Base-by-base conservation (phyloP, 139 green algal genomes). In the Chlorella sp. region DNA sequence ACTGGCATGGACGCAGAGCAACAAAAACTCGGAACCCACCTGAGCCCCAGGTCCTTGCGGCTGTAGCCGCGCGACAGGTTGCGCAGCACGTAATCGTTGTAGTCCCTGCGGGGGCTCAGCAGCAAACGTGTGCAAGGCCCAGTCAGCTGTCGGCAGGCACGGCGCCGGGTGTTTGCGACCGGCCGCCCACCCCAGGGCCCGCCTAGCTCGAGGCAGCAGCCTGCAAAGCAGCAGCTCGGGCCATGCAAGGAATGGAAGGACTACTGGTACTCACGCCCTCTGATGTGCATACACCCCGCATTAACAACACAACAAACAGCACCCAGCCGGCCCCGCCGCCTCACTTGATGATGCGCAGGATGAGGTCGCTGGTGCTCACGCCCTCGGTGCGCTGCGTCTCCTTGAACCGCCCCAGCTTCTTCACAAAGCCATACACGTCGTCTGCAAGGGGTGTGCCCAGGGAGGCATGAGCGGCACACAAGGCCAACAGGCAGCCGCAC, bases 71-170 rank as follows among this genome's bases (percentile, higher is more conserved):
- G 88, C 30, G 80, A 87, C 46, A 98, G 90, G 88, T 98, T 98
- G 80, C 95, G 92, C 89, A 98, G 87, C 74, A 98, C 94, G 77
- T 97, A 98, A 41, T 97, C 92, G 79, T 98, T 98, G 90, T 98
- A 98, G 87, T 98, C 87, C 46, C 79, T 86, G 81, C 13, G 17
- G 17, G 56, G 51, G 28, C 17, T 16, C 56, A 76, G 16, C 30
- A 54, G 19, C 56, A 54, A 11, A 54, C n/a, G n/a, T n/a, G n/a
- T n/a, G n/a, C n/a, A n/a, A n/a, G n/a, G n/a, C n/a, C n/a, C n/a
- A n/a, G n/a, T n/a, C n/a, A n/a, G n/a, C n/a, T n/a, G n/a, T n/a
- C n/a, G n/a, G n/a, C n/a, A n/a, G n/a, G n/a, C n/a, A n/a, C n/a
- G n/a, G n/a, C n/a, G n/a, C n/a, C n/a, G n/a, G n/a, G n/a, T n/a